A percentile compares a stretch with the other conserved stretches of the same genome.
These are phyloP conservation scores for Cutaneotrichosporon sp. DNA, from an alignment of 1,284 basidiomycete genomes.

Conservation along the genomic window DNA sequence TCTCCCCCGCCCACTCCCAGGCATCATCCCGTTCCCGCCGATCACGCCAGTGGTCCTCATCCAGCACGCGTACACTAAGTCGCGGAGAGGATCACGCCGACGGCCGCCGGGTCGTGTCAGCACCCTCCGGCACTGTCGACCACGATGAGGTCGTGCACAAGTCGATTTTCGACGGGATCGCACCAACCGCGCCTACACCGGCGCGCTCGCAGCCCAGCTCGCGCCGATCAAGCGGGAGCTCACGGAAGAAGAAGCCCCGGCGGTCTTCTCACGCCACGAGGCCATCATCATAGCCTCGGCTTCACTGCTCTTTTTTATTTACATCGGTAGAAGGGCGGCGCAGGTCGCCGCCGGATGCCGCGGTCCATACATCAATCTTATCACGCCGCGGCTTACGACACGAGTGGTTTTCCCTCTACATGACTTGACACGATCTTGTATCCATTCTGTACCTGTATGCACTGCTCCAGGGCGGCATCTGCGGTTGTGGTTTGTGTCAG, in stretches of 20 bases:
- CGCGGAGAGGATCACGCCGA: neutral
- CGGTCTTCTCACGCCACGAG: too few species aligned
- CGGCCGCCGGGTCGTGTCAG: neutral
- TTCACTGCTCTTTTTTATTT: too few species aligned
- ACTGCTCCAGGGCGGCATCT: too few species aligned
- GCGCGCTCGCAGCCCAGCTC: neutral
- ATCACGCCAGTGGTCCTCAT: neutral
- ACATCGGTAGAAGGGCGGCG: too few species aligned
- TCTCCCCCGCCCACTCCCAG: neutral
- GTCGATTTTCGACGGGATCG: conserved; percentile 7
- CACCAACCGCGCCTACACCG: neutral
- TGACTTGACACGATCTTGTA: too few species aligned
- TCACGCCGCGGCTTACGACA: too few species aligned
- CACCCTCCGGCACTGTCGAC: neutral
- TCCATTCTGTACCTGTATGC: too few species aligned
- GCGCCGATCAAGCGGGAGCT: neutral
- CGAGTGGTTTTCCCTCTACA: too few species aligned
- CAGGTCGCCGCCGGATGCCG: too few species aligned
- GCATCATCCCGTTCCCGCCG: neutral
- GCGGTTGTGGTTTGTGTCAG: too few species aligned
- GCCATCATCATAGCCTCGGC: too few species aligned
- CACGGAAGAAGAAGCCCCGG: neutral
- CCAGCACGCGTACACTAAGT: neutral
- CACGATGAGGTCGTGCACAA: conserved; percentile 10
- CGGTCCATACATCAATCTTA: too few species aligned